Evolutionary conservation across 1,139 yeast genomes (phyloP), one percentile per base, ranked within the genome.

Genomic region (Hanseniaspora uvarum): DNA sequence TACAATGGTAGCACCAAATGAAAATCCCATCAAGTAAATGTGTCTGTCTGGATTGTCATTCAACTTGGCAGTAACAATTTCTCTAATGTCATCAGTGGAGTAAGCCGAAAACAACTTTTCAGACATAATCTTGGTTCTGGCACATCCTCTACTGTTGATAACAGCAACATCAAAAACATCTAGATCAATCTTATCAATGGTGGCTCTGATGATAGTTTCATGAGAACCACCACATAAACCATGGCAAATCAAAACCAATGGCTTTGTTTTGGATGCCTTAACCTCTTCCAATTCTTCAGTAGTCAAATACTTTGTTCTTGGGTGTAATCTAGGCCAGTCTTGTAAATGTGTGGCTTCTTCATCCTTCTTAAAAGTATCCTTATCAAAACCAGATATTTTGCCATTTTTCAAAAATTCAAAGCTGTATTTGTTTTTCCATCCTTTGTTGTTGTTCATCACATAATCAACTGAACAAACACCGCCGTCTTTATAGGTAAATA

Each of bases 191-290:
- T 63, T 61, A 24, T 64, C 63, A 3, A 71, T 65, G 55, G 82
- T 65, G 56, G 89, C 81, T 57, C 95, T 78, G 56, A 88, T 83
- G 62, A 88, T 80, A 2, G 92, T 79, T 65, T 89, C 96, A 61
- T 87, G 94, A 21, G 95, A 83, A 0, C 96, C 96, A 21, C 96
- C 96, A 5, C 87, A 89, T 40, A 89, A 75, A 0, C 96, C 97
- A 64, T 89, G 96, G 51, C 83, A 69, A 5, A 83, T 73, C 26
- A 88, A 76, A 34, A 85, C 75, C 54, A 88, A 69, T 1, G 96
- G 95, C 54, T 72, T 76, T 5, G 69, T 66, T 12, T 71, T 73
- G 14, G 68, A 68, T 30, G 70, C 72, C 30, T 65, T 65, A 1
- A 63, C 63, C 5, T 62, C 62, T 3, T 62, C 63, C n/a, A 75